A percentile compares a stretch with the other conserved stretches of the same genome.
phyloP scores from a whole-genome alignment of 148 eudicot genomes.

The Rhododendron molle region DNA sequence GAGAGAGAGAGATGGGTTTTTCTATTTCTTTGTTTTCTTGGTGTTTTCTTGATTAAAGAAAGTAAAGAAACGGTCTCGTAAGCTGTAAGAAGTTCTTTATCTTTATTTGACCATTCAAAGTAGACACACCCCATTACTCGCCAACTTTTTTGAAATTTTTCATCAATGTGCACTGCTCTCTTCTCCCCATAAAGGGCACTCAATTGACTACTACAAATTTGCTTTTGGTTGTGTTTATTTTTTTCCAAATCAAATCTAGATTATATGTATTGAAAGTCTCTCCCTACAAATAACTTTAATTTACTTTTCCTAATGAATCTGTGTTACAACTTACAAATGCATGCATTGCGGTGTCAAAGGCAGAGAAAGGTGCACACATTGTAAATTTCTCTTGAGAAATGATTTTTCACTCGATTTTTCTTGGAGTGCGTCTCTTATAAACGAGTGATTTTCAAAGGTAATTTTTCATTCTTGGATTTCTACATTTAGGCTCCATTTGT shows the following conservation, averaged over 20 bases:
- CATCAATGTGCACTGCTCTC: slow-evolving; percentile 1
- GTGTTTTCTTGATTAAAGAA: not conserved
- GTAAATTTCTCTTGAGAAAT: not conserved
- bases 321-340: not conserved
- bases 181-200: not conserved
- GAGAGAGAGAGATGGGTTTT: not conserved
- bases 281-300: not conserved
- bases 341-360: not conserved
- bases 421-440: too few relatives aligned
- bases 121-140: not conserved
- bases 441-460: not conserved
- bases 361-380: not conserved
- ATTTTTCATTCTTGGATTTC: not conserved
- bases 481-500: too few relatives aligned
- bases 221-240: not conserved
- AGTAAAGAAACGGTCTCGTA: not conserved
- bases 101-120: slow-evolving; percentile 6
- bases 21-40: not conserved
- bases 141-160: not conserved
- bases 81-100: slow-evolving; percentile 2
- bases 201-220: not conserved
- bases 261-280: not conserved
- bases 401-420: not conserved
- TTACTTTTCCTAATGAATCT: not conserved
- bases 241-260: not conserved